Conservation (phyloP, 2,329 filamentous ascomycete genomes). For the Stemphylium vesicarium region DNA sequence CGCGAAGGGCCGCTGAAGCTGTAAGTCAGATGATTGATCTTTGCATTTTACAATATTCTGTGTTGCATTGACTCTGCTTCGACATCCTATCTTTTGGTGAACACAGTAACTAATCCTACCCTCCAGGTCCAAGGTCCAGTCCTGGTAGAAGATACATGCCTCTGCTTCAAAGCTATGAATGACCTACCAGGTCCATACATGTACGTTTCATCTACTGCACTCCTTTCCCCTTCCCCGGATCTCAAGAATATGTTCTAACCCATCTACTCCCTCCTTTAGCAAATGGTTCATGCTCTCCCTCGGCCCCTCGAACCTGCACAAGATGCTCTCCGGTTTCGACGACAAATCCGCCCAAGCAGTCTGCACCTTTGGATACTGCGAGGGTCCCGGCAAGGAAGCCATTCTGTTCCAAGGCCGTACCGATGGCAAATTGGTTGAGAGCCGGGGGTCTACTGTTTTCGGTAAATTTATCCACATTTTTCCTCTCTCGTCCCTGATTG, state of each 20-base stretch:
- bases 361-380: conserved; percentile 92
- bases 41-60: too few relatives aligned
- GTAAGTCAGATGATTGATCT: conserved; percentile 56
- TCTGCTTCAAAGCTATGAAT: conserved; percentile 88
- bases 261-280: conserved; percentile 54
- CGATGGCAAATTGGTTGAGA: conserved; percentile 81
- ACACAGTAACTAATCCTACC: not conserved
- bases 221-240: too few relatives aligned
- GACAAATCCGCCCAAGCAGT: conserved; percentile 93
- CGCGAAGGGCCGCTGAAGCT: conserved; percentile 76
- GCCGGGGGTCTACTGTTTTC: conserved; percentile 80
- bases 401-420: conserved; percentile 92
- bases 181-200: conserved; percentile 97
- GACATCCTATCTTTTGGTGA: not conserved
- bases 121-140: conserved; percentile 80
- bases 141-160: conserved; percentile 91
- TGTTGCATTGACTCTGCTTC: not conserved
- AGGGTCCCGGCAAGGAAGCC: conserved; percentile 82
- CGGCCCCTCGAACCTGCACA: conserved; percentile 86
- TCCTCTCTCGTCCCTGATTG: too few relatives aligned
- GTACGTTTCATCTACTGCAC: conserved; percentile 58
- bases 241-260: not conserved
- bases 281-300: conserved; percentile 92
- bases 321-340: conserved; percentile 83
- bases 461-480: conserved; percentile 63